Base-by-base conservation (phyloP, 108 stramenopile species). In the Heterococcus sp. region DNA sequence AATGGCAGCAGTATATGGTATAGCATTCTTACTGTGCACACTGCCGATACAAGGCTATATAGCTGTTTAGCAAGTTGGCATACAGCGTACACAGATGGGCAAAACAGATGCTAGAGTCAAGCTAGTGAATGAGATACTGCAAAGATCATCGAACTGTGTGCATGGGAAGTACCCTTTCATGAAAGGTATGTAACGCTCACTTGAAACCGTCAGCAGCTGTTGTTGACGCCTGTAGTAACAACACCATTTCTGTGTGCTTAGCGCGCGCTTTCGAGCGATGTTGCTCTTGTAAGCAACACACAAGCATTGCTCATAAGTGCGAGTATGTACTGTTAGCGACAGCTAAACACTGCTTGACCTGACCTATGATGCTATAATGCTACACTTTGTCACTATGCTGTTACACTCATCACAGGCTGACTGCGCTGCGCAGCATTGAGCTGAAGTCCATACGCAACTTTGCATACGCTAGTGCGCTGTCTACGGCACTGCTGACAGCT, bases 131-230 rank as follows among this genome's bases (percentile, higher is more conserved):
- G 96, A 96, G 85, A 92, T 92, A 8, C 38, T 96, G 38, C 37
- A 76, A 85, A 92, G 69, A 90, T 91, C 63, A 87, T 96, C 70
- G 95, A 96, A 75, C 92, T 92, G 89, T 93, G 94, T 66, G 91
- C 92, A 26, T 96, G 94, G 94, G 96, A 96, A 75, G 88, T 80
- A 28, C 83, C 92, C 31, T 91, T 95, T 70, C 75, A 74, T 34
- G 73, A 90, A 35, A 84, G n/a, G n/a, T n/a, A n/a, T n/a, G n/a
- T n/a, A n/a, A n/a, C n/a, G n/a, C n/a, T n/a, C n/a, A n/a, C n/a
- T n/a, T n/a, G n/a, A n/a, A n/a, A n/a, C n/a, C n/a, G n/a, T n/a
- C n/a, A n/a, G n/a, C n/a, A n/a, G n/a, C n/a, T n/a, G n/a, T n/a
- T n/a, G n/a, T n/a, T n/a, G n/a, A n/a, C n/a, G n/a, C n/a, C n/a